Percentiles rank a stretch among this genome's conserved stretches.
These are phyloP conservation scores for Colletotrichum orchidophilum DNA, from an alignment of 2,329 filamentous ascomycete species.

Conservation along the genomic window DNA sequence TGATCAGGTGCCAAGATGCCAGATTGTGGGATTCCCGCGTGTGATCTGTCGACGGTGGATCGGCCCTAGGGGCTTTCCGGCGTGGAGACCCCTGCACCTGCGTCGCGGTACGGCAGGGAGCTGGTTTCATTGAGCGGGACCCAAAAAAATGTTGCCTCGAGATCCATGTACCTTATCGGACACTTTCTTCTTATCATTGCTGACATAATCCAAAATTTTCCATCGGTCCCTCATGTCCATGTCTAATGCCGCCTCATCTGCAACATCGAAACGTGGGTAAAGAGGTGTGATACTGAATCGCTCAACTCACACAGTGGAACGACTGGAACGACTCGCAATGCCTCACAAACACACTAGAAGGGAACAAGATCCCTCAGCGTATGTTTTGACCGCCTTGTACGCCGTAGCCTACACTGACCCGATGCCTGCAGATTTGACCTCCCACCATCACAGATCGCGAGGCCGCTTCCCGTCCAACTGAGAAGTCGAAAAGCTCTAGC, in stretches of 20 bases:
- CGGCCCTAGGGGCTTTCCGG: constrained; percentile 1
- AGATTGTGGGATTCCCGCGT: constrained; percentile 25
- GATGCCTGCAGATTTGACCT: constrained; percentile 56
- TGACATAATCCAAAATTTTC: constrained; percentile 27
- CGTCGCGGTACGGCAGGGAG: background rate
- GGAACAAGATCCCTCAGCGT: constrained; percentile 64
- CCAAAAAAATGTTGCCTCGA: background rate
- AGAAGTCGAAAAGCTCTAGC: constrained; percentile 19
- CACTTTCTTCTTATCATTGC: background rate
- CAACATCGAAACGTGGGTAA: background rate
- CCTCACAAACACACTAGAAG: constrained; percentile 87
- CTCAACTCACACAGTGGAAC: background rate
- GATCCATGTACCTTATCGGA: constrained; percentile 24
- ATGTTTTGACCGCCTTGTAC: constrained; percentile 38
- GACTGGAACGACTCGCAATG: constrained; percentile 59
- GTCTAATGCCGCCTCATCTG: background rate
- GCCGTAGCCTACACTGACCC: constrained; percentile 13
- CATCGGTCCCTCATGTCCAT: background rate
- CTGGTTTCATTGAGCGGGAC: constrained; percentile 1
- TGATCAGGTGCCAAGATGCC: constrained; percentile 33
- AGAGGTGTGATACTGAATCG: background rate
- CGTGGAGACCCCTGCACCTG: constrained; percentile 1
- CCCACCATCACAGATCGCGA: constrained; percentile 58
- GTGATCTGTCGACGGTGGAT: constrained; percentile 25
- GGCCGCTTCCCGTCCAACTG: constrained; percentile 57